These are phyloP conservation scores for Gaertneriomyces sp. DNA, from an alignment of 192 early-diverging fungal species.

Conservation along the genomic window DNA sequence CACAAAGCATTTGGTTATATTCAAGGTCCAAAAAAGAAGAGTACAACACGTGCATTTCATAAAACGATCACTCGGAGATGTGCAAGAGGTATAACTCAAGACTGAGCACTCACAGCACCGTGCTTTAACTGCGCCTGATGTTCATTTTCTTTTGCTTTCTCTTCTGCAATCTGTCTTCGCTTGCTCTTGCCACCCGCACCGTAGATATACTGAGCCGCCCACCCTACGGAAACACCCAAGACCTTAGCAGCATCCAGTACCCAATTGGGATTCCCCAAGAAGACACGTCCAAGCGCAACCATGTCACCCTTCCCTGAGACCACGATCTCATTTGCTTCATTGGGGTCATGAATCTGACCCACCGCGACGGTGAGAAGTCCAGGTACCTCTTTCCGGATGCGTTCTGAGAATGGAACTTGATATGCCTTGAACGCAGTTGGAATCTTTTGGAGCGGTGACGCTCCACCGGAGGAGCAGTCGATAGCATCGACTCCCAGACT, in stretches of 20 bases:
- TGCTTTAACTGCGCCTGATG: too few species aligned
- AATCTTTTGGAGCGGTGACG: slow-evolving; percentile 41
- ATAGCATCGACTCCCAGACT: slow-evolving; percentile 79
- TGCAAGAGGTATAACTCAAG: too few species aligned
- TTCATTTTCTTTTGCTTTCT: too few species aligned
- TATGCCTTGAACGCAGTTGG: slow-evolving; percentile 18
- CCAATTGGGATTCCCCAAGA: slow-evolving; percentile 70
- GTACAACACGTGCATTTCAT: too few species aligned
- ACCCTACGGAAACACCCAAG: slow-evolving; percentile 56
- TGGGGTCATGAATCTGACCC: slow-evolving; percentile 62
- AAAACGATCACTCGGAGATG: too few species aligned
- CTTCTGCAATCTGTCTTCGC: too few species aligned
- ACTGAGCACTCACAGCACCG: too few species aligned
- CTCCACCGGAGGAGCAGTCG: slow-evolving; percentile 78
- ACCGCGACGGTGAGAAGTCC: slow-evolving; percentile 63
- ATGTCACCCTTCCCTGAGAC: slow-evolving; percentile 63
- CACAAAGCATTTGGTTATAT: too few species aligned
- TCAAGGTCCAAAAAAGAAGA: too few species aligned
- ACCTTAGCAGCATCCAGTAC: slow-evolving; percentile 61
- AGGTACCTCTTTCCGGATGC: slow-evolving; percentile 49
- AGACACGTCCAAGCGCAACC: slow-evolving; percentile 65
- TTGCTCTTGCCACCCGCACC: neutral
- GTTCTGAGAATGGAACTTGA: slow-evolving; percentile 65
- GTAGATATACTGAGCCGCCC: slow-evolving; percentile 25
- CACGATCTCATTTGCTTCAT: slow-evolving; percentile 70